These are phyloP conservation scores for Sugiyamaella qingdaonensis DNA, from an alignment of 805 yeast genomes.

Conservation along the genomic window DNA sequence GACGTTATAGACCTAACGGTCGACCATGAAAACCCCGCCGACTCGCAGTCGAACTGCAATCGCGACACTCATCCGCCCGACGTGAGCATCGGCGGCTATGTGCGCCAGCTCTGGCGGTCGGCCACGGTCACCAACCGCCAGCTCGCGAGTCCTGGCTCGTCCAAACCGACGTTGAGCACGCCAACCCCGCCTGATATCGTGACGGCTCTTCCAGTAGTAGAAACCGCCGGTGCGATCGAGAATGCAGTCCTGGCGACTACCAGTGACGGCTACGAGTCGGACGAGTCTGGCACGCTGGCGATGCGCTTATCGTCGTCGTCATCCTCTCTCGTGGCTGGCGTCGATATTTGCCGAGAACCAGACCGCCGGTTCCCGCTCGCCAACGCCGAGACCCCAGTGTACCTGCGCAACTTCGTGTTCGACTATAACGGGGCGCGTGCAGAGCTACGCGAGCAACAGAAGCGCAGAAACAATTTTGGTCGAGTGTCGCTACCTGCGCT, in stretches of 20 bases:
- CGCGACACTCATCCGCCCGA: neutral
- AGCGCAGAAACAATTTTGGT: neutral
- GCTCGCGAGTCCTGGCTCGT: neutral
- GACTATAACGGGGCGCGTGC: slow-evolving; percentile 24
- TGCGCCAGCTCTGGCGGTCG: neutral
- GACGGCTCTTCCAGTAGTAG: too few species aligned
- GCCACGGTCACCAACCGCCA: neutral
- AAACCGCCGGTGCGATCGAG: neutral
- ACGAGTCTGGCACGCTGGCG: neutral
- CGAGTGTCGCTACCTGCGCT: neutral
- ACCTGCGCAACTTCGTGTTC: slow-evolving; percentile 31
- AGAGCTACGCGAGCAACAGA: slow-evolving; percentile 26
- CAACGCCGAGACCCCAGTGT: slow-evolving; percentile 31
- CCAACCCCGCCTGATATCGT: neutral
- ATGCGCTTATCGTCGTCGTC: neutral
- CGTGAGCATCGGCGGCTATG: neutral
- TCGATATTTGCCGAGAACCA: neutral
- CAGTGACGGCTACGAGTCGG: neutral
- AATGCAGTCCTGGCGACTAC: neutral
- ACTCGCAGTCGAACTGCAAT: neutral
- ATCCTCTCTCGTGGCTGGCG: neutral
- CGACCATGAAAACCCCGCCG: neutral
- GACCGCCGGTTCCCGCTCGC: slow-evolving; percentile 28
- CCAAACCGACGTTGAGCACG: neutral
- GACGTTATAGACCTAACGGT: neutral